These are phyloP conservation scores for Grammothele lineata DNA, from an alignment of 768 basidiomycete species.

Conservation along the genomic window DNA sequence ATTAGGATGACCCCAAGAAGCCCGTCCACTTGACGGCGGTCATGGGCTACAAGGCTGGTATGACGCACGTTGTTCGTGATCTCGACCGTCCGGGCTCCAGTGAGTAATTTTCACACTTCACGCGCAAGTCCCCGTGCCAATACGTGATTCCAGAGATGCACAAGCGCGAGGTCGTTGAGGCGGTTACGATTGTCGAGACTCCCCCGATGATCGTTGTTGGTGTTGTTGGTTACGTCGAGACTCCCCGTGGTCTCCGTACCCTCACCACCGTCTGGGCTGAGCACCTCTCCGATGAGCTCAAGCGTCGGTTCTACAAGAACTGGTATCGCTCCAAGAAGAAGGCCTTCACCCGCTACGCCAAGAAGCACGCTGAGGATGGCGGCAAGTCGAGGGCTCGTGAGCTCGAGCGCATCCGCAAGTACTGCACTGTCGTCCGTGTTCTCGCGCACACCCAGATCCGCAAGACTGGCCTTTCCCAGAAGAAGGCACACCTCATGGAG, in stretches of 20 bases:
- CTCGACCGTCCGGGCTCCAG: conserved; percentile 99
- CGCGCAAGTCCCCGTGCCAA: neutral
- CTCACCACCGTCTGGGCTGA: conserved; percentile 99
- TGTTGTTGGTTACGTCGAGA: conserved; percentile 99
- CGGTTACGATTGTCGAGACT: conserved; percentile 92
- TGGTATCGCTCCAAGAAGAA: conserved; percentile 99
- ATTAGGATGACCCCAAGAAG: conserved; percentile 99
- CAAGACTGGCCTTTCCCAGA: conserved; percentile 96
- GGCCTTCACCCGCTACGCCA: conserved; percentile 99
- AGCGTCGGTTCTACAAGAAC: conserved; percentile 99
- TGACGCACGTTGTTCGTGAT: conserved; percentile 99
- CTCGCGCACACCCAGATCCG: conserved; percentile 98
- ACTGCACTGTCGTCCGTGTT: conserved; percentile 99
- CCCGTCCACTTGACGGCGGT: conserved; percentile 97
- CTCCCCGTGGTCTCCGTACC: conserved; percentile 96
- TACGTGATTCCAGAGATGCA: conserved; percentile 79
- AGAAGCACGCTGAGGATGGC: conserved; percentile 95
- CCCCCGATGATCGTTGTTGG: conserved; percentile 96
- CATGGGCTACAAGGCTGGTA: conserved; percentile 99
- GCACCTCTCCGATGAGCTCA: conserved; percentile 96
- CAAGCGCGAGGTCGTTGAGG: conserved; percentile 99
- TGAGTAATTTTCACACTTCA: conserved; percentile 41
- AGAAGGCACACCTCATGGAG: conserved; percentile 99
- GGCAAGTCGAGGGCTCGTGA: conserved; percentile 92
- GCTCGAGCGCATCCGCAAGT: conserved; percentile 99